A percentile compares a stretch with the other conserved stretches of the same genome.
Conservation (phyloP, 257 asterid species). For the Lavandula angustifolia region DNA sequence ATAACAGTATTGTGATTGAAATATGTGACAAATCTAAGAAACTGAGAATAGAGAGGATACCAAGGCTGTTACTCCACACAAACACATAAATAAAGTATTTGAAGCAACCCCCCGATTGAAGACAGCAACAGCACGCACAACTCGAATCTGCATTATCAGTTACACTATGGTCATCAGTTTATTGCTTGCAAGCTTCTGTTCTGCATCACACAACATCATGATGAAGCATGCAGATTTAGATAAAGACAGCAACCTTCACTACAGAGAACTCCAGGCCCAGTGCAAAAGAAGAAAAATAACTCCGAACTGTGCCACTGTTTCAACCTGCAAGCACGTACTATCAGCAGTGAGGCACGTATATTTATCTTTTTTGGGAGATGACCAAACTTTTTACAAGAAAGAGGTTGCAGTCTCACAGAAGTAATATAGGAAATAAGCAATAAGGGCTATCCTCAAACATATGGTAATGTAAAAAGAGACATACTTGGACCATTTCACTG, state of each 20-base stretch:
- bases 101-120: slow-evolving; percentile 83
- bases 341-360: slow-evolving; percentile 28
- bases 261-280: slow-evolving; percentile 85
- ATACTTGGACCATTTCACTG: slow-evolving; percentile 87
- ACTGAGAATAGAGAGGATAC: slow-evolving; percentile 43
- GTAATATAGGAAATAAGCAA: slow-evolving; percentile 26
- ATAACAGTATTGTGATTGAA: slow-evolving; percentile 21
- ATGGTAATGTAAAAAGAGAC: slow-evolving; percentile 32
- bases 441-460: neutral
- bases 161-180: slow-evolving; percentile 20
- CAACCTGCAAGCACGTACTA: slow-evolving; percentile 55
- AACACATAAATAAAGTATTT: slow-evolving; percentile 80
- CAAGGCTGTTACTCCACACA: slow-evolving; percentile 78
- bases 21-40: slow-evolving; percentile 20
- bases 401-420: slow-evolving; percentile 6
- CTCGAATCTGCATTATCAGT: slow-evolving; percentile 61
- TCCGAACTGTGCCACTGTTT: slow-evolving; percentile 88
- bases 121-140: slow-evolving; percentile 81
- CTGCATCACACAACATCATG: slow-evolving; percentile 19
- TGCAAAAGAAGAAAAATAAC: slow-evolving; percentile 86
- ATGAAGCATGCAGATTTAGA: slow-evolving; percentile 24
- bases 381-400: slow-evolving; percentile 17
- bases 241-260: slow-evolving; percentile 59
- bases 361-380: slow-evolving; percentile 8
- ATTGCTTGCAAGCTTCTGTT: slow-evolving; percentile 25